Evolutionary conservation across 2,329 filamentous ascomycete species (phyloP).

Genomic region (Arthrobotrys iridis): DNA sequence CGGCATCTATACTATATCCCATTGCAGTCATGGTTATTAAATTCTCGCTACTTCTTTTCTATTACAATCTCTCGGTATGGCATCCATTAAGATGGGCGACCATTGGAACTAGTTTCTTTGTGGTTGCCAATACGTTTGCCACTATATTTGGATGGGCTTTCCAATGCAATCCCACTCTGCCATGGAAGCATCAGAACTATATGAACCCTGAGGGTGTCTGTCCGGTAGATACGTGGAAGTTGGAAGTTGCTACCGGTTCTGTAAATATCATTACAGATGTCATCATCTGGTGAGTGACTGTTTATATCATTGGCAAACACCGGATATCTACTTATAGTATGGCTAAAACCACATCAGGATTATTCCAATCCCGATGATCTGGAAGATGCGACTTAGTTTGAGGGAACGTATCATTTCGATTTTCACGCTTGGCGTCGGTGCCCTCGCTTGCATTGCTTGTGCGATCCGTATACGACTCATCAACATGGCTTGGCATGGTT

Average conservation of each 20-base stretch:
- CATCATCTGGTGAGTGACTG: constrained; percentile 14
- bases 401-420: constrained; percentile 29
- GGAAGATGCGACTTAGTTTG: constrained; percentile 39
- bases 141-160: constrained; percentile 32
- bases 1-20: constrained; percentile 26
- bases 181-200: constrained; percentile 34
- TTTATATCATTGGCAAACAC: background rate
- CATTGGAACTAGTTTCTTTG: constrained; percentile 12
- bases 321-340: background rate
- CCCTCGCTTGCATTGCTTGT: constrained; percentile 34
- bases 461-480: constrained; percentile 27
- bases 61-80: constrained; percentile 31
- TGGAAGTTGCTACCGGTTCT: constrained; percentile 22
- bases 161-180: constrained; percentile 22
- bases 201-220: constrained; percentile 21
- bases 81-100: constrained; percentile 30
- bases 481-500: constrained; percentile 35
- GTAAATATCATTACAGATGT: constrained; percentile 38
- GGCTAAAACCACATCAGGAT: background rate
- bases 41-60: constrained; percentile 25
- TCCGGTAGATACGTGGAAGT: constrained; percentile 27
- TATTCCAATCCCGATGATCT: constrained; percentile 40
- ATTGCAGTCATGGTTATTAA: constrained; percentile 34
- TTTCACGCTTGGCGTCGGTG: constrained; percentile 35
- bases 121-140: constrained; percentile 16